Evolutionary conservation across 805 yeast genomes (phyloP), one percentile per base, ranked within the genome.

Genomic region (Spathaspora arborariae): DNA sequence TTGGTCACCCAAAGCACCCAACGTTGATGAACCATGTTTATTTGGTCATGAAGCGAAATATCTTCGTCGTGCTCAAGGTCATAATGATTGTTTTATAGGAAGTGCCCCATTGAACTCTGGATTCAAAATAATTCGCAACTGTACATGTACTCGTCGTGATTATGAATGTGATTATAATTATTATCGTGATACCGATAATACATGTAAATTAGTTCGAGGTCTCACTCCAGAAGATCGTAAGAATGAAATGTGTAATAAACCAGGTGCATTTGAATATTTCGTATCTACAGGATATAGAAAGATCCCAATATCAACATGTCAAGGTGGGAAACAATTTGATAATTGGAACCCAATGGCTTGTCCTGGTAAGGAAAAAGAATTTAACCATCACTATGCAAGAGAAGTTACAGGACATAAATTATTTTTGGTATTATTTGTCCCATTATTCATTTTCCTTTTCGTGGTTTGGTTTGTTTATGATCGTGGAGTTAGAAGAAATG

Each of bases 151-250:
- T 0, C 78, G 96, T 64, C 77, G 78, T 44, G 99, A 92, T 56
- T 94, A 72, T 59, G 99, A 94, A 65, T 94, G 99, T 76, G 99
- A 94, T 63, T 88, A 82, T 70, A 91, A 91, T 65, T 91, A 74
- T 63, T 78, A 66, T 47, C 75, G 84, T 49, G 82, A 82, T 43
- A 50, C 56, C 0, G 96, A 89, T 59, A 96, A 96, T 18, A 85
- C 94, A 2, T 94, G 99, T 69, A 81, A 81, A 60, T 76, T 90
- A 36, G 87, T 90, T n/a, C 70, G 75, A 18, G 97, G 97, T 0
- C 70, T 80, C 45, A 62, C 74, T 4, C 88, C 95, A 6, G 75
- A 79, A 11, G 87, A 88, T 58, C 81, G 82, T 46, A 55, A 59
- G 54, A 67, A 76, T 21, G 78, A 75, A 47, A 74, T 78, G 46